Base-by-base conservation (phyloP, 2,329 filamentous ascomycete genomes). In the Trichoderma gracile region DNA sequence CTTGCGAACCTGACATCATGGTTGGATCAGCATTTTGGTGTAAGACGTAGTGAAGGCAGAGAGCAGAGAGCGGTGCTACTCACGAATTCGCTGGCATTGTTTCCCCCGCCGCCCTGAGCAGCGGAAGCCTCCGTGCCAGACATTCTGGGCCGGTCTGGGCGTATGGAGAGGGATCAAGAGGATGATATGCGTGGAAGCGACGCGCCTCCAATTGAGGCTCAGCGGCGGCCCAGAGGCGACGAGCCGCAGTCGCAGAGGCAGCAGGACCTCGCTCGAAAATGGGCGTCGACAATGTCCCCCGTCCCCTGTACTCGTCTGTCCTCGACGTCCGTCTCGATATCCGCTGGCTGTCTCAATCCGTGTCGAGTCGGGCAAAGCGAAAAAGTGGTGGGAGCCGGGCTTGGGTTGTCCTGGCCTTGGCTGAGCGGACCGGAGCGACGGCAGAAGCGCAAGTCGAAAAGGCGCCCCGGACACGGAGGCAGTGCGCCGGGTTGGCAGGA, bases 11-110 rank as follows among this genome's bases (percentile, higher is more conserved):
- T 97, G 71, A 52, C 27, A 52, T 71, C 25, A 50, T 47, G 25
- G 27, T 42, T n/a, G 7, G 9, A 52, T 66, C 49, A 66, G 61
- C 46, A 59, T 14, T 45, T 15, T 6, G 15, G 42, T 47, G 14
- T 38, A 47, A 19, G 2, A 42, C 45, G 23, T 50, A 17, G 17
- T 7, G 2, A 2, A 43, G 14, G 23, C 21, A 19, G 23, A 43
- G 38, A 27, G 46, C 7, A 27, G 43, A 15, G n/a, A 21, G 7
- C 38, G 52, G 15, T 15, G 10, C 14, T 52, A 90, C 91, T 83
- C 82, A 96, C 93, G 85, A 97, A 97, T 81, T 97, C 93, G 84
- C 93, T 96, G 68, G 93, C 96, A 81, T 92, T 96, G 79, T 91
- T 95, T 74, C 80, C 80, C 67, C 80, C 80, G 75, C 80, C 79